A percentile compares a stretch with the other conserved stretches of the same genome.
Conservation (phyloP, 805 yeast genomes). For the Candida ponderosae region DNA sequence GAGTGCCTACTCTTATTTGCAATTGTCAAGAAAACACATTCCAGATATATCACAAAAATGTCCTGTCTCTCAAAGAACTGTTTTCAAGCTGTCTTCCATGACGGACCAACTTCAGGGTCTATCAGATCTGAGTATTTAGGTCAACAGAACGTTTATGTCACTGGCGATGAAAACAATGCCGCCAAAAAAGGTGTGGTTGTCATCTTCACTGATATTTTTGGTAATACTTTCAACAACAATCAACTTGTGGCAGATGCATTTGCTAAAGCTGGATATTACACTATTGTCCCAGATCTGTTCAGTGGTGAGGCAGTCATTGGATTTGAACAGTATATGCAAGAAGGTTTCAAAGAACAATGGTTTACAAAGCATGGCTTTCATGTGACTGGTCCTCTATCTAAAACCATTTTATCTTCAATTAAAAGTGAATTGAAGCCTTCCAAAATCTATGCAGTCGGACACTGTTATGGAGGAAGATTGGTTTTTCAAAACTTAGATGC, state of each 20-base stretch:
- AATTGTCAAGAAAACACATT: too few relatives aligned
- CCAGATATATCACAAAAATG: background rate
- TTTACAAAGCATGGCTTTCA: constrained; percentile 36
- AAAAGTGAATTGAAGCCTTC: constrained; percentile 35
- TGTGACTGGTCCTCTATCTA: constrained; percentile 34
- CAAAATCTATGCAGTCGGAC: constrained; percentile 52
- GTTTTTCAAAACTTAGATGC: constrained; percentile 38
- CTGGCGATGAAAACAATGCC: background rate
- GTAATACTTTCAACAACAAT: constrained; percentile 45
- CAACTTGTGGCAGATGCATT: constrained; percentile 54
- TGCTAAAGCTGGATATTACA: constrained; percentile 51
- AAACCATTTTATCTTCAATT: constrained; percentile 34
- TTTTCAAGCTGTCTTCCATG: background rate
- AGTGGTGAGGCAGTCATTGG: constrained; percentile 35
- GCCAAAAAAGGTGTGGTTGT: constrained; percentile 31
- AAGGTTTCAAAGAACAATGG: constrained; percentile 36
- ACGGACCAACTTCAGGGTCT: background rate
- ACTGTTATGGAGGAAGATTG: constrained; percentile 75
- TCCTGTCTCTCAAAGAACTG: background rate
- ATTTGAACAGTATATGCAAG: constrained; percentile 9
- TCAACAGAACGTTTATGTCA: background rate
- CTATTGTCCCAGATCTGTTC: constrained; percentile 63
- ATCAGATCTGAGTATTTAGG: background rate
- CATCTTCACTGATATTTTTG: constrained; percentile 58
- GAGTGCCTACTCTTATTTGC: too few relatives aligned